Evolutionary conservation across 2,329 filamentous ascomycete genomes (phyloP).

Genomic region (Arthrobotrys sphaeroides): DNA sequence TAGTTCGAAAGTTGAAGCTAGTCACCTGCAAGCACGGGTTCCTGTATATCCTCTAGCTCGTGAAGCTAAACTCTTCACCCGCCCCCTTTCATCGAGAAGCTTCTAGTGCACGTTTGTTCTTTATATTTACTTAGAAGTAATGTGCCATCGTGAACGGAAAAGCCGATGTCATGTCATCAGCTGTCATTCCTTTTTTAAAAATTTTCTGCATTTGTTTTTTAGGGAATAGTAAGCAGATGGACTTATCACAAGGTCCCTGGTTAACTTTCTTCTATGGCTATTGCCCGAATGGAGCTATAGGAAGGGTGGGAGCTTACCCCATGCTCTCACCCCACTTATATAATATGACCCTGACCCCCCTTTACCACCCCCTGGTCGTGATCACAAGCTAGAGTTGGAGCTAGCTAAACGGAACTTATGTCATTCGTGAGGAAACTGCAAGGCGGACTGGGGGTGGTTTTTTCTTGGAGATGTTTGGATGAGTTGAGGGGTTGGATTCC

Average conservation of each 20-base stretch:
- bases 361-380: constrained; percentile 14
- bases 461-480: background rate
- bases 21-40: background rate
- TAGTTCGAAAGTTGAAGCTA: background rate
- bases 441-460: background rate
- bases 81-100: too few relatives aligned
- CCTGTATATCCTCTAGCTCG: background rate
- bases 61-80: background rate
- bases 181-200: background rate
- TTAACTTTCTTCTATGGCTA: too few relatives aligned
- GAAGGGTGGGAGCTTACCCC: constrained; percentile 10
- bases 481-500: background rate
- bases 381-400: constrained; percentile 44
- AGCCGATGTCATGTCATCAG: too few relatives aligned
- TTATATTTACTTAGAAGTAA: too few relatives aligned
- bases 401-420: constrained; percentile 2
- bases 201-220: background rate
- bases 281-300: background rate
- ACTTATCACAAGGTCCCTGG: constrained; percentile 36
- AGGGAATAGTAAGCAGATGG: constrained; percentile 20
- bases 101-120: background rate
- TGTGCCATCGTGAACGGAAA: constrained; percentile 14
- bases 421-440: constrained; percentile 3
- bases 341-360: too few relatives aligned
- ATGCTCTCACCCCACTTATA: constrained; percentile 24